Evolutionary conservation across 2,329 filamentous ascomycete genomes (phyloP), one percentile per base, ranked within the genome.

Genomic region (Fusarium sp.): DNA sequence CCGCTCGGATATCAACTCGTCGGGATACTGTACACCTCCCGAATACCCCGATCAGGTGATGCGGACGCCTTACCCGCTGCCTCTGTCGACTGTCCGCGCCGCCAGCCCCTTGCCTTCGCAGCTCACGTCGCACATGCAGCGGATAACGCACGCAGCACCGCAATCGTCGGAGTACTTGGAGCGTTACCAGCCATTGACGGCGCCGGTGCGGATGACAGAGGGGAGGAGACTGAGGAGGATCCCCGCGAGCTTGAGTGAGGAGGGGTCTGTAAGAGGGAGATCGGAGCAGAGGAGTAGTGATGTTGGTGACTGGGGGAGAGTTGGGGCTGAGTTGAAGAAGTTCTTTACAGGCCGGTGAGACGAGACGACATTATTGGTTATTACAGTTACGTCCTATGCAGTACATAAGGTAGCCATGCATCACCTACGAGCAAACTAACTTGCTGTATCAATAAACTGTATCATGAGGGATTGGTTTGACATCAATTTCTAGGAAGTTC

Each of bases 81-180:
- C 65, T 31, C 29, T 75, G 27, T 65, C 68, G 23, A 65, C 56
- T 13, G 25, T 55, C 36, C 69, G 58, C 25, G 53, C 56, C 23
- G 55, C 51, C 10, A 71, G 60, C 54, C 72, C 69, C n/a, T 38
- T 71, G 23, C 44, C 67, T 9, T 63, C 58, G 23, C 66, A 72
- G 33, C 59, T 63, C n/a, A 70, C 60, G 36, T 67, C 69, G 25
- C 57, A 71, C 16, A 50, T 51, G 25, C 69, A 72, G 42, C 63
- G 58, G 31, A 53, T 54, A 49, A 18, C 50, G 11, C 49, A 58
- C 25, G 61, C 61, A 23, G 65, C 72, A 31, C 62, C 69, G 4
- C 74, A 74, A 16, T 78, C 78, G 8, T 78, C 77, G 6, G 79
- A 80, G 63, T 80, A 77, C 49, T 61, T 80, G 18, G 78, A 81